These are phyloP conservation scores for Hypoxylon lenormandii DNA, from an alignment of 495 filamentous ascomycete species.

Conservation along the genomic window DNA sequence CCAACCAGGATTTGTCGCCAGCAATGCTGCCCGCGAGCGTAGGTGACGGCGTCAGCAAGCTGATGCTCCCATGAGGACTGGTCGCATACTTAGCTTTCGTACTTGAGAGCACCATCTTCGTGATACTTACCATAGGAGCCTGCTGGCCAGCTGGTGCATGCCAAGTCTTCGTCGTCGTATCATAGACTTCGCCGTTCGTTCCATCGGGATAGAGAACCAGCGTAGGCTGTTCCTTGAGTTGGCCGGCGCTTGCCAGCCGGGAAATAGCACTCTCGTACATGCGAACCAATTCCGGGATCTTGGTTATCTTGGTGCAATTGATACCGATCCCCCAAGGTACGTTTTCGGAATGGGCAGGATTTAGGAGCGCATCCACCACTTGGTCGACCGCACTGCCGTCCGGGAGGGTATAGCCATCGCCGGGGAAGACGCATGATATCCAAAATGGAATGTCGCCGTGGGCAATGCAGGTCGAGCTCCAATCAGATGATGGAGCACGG, in stretches of 20 bases:
- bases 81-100: constrained; percentile 16
- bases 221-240: constrained; percentile 58
- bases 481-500: constrained; percentile 36
- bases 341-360: constrained; percentile 33
- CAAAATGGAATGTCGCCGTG: constrained; percentile 60
- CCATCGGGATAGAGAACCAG: constrained; percentile 77
- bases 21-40: constrained; percentile 66
- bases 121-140: constrained; percentile 30
- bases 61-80: constrained; percentile 64
- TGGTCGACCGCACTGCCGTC: constrained; percentile 61
- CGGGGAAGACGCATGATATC: constrained; percentile 73
- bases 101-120: constrained; percentile 3
- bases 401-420: constrained; percentile 57
- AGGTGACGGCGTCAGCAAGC: constrained; percentile 67
- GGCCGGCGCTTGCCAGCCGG: constrained; percentile 48
- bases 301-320: constrained; percentile 73
- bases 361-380: constrained; percentile 60
- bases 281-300: constrained; percentile 62
- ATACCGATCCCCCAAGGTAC: constrained; percentile 72
- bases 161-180: constrained; percentile 71
- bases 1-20: constrained; percentile 69
- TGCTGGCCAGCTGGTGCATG: constrained; percentile 51
- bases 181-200: constrained; percentile 73
- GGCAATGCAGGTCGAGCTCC: constrained; percentile 4
- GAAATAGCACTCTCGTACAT: constrained; percentile 60